Conservation (phyloP, 495 filamentous ascomycete species). For the Choiromyces venosus region DNA sequence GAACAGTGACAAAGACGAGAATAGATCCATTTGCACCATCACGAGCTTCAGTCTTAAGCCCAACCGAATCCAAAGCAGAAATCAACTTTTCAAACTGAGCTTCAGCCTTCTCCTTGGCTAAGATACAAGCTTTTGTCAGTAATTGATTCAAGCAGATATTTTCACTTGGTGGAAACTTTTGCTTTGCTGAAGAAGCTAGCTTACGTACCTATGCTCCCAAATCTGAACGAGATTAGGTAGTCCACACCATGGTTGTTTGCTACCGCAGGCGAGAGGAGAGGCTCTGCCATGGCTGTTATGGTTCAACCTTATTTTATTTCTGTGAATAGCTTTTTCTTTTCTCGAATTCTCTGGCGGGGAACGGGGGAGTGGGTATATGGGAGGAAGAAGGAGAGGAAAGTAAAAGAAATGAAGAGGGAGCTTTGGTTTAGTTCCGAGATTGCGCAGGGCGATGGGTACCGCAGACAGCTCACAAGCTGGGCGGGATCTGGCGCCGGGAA, state of each 20-base stretch:
- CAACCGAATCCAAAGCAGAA: slow-evolving; percentile 61
- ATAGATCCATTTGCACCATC: slow-evolving; percentile 70
- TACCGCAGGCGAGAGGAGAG: slow-evolving; percentile 12
- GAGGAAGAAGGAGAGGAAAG: neutral
- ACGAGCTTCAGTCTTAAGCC: slow-evolving; percentile 78
- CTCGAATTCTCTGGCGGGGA: neutral
- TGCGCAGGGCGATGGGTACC: neutral
- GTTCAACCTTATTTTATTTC: neutral
- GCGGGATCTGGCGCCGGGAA: neutral
- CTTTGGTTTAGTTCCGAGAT: slow-evolving; percentile 7
- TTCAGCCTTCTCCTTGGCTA: slow-evolving; percentile 63
- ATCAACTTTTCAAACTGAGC: slow-evolving; percentile 70
- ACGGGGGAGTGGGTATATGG: neutral
- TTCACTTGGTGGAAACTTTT: neutral
- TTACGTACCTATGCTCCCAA: slow-evolving; percentile 57
- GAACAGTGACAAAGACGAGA: slow-evolving; percentile 75
- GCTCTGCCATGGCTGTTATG: slow-evolving; percentile 17
- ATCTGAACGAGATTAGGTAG: slow-evolving; percentile 82
- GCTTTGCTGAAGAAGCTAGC: neutral
- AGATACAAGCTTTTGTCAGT: neutral
- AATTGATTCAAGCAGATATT: neutral
- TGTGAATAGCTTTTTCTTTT: neutral
- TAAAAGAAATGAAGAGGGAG: neutral
- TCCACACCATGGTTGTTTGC: slow-evolving; percentile 67
- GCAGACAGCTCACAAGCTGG: neutral